A percentile compares a stretch with the other conserved stretches of the same genome.
These are phyloP conservation scores for Incumbomyces delicatus DNA, from an alignment of 2,329 filamentous ascomycete species.

Conservation along the genomic window DNA sequence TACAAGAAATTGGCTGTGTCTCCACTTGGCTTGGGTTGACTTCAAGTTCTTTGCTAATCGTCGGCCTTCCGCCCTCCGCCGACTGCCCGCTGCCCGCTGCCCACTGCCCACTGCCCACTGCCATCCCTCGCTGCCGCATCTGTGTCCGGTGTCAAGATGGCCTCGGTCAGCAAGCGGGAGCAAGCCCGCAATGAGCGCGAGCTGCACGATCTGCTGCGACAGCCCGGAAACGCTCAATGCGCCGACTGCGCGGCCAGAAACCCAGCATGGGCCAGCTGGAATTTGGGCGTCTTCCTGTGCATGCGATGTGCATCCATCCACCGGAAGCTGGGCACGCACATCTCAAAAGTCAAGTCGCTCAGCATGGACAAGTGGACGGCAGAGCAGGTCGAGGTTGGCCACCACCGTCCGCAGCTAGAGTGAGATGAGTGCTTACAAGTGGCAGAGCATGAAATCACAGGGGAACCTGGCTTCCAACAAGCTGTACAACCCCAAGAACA, in stretches of 20 bases:
- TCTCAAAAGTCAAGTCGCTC: constrained; percentile 96
- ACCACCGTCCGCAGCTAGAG: neutral
- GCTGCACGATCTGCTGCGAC: constrained; percentile 78
- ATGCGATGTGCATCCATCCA: constrained; percentile 95
- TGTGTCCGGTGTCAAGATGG: constrained; percentile 47
- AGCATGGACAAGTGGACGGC: constrained; percentile 97
- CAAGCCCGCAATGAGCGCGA: constrained; percentile 93
- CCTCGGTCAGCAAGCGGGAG: constrained; percentile 82
- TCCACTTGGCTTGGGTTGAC: constrained; percentile 2
- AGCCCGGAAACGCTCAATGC: constrained; percentile 85
- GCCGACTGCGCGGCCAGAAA: constrained; percentile 88
- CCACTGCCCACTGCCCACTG: too few relatives aligned
- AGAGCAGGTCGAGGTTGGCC: constrained; percentile 81
- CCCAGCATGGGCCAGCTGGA: constrained; percentile 97
- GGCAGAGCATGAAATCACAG: constrained; percentile 83
- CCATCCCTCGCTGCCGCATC: too few relatives aligned
- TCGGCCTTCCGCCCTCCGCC: too few relatives aligned
- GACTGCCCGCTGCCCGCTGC: too few relatives aligned
- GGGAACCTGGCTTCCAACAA: constrained; percentile 82
- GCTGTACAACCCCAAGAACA: constrained; percentile 76
- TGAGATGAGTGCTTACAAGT: constrained; percentile 14
- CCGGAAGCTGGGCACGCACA: constrained; percentile 92
- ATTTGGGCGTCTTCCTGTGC: constrained; percentile 93
- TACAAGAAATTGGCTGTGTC: neutral
- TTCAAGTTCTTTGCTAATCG: too few relatives aligned